These are phyloP conservation scores for Quercus tomentella DNA, from an alignment of 331 rosid genomes.

Conservation along the genomic window DNA sequence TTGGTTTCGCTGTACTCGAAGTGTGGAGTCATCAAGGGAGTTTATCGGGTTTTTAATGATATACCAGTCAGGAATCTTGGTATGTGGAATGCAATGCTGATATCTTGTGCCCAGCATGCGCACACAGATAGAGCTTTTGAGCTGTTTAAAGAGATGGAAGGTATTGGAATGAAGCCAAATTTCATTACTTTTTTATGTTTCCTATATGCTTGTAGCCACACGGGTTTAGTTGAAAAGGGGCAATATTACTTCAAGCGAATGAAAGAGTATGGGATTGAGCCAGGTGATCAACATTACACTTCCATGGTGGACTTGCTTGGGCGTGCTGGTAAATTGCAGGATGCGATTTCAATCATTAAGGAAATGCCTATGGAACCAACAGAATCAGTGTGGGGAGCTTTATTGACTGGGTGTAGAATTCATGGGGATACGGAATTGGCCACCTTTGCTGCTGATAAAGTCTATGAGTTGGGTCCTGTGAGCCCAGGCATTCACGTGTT, in stretches of 20 bases:
- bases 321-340: constrained; percentile 73
- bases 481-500: constrained; percentile 68
- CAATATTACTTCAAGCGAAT: constrained; percentile 48
- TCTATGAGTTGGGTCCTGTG: constrained; percentile 39
- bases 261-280: constrained; percentile 71
- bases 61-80: constrained; percentile 63
- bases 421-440: constrained; percentile 71
- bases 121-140: constrained; percentile 54
- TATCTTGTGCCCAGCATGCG: constrained; percentile 80
- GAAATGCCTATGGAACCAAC: constrained; percentile 79
- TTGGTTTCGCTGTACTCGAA: constrained; percentile 69
- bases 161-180: constrained; percentile 66
- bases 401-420: constrained; percentile 75
- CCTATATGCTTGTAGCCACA: constrained; percentile 89
- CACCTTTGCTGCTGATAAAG: constrained; percentile 66
- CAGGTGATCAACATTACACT: constrained; percentile 68
- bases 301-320: constrained; percentile 82
- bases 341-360: constrained; percentile 49
- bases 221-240: constrained; percentile 74
- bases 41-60: constrained; percentile 62
- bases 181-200: constrained; percentile 74
- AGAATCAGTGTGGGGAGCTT: constrained; percentile 80
- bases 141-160: constrained; percentile 50
- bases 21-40: constrained; percentile 75
- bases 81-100: constrained; percentile 87